Conservation (phyloP, 2,329 filamentous ascomycete species). For the Cladosporium sphaerospermum region DNA sequence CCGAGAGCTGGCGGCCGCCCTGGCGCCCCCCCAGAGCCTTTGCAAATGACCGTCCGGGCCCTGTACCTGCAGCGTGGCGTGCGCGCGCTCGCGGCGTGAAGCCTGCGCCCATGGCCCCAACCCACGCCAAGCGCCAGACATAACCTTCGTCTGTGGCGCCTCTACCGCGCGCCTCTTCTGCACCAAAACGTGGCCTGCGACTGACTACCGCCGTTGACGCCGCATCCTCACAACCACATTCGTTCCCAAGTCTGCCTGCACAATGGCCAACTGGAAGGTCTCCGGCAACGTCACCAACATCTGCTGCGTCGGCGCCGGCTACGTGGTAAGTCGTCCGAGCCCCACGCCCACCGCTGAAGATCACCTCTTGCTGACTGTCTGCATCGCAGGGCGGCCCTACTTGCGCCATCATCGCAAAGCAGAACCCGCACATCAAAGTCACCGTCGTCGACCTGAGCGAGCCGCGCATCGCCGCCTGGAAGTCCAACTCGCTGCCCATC, state of each 20-base stretch:
- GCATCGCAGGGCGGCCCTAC: slow-evolving; percentile 52
- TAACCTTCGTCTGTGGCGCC: slow-evolving; percentile 2
- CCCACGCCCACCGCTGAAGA: not conserved
- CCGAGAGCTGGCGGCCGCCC: not conserved
- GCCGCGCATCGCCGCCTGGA: slow-evolving; percentile 63
- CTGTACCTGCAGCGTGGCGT: slow-evolving; percentile 11
- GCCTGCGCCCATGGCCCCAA: not conserved
- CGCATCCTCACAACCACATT: not conserved
- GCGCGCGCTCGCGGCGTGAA: not conserved
- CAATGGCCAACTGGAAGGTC: slow-evolving; percentile 7
- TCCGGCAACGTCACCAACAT: slow-evolving; percentile 38
- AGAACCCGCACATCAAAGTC: slow-evolving; percentile 64
- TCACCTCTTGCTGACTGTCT: not conserved
- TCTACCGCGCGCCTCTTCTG: not conserved
- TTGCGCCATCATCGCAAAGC: slow-evolving; percentile 64
- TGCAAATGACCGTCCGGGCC: not conserved
- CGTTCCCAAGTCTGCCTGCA: not conserved
- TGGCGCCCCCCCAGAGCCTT: not conserved
- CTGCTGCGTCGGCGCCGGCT: slow-evolving; percentile 69
- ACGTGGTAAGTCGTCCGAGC: slow-evolving; percentile 45
- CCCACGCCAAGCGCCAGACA: slow-evolving; percentile 5
- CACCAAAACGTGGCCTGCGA: not conserved
- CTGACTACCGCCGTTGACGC: not conserved
- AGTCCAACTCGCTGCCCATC: slow-evolving; percentile 66
- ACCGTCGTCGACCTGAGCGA: slow-evolving; percentile 67